These are phyloP conservation scores for Ophiostoma perfectum DNA, from an alignment of 2,329 filamentous ascomycete species.

Conservation along the genomic window DNA sequence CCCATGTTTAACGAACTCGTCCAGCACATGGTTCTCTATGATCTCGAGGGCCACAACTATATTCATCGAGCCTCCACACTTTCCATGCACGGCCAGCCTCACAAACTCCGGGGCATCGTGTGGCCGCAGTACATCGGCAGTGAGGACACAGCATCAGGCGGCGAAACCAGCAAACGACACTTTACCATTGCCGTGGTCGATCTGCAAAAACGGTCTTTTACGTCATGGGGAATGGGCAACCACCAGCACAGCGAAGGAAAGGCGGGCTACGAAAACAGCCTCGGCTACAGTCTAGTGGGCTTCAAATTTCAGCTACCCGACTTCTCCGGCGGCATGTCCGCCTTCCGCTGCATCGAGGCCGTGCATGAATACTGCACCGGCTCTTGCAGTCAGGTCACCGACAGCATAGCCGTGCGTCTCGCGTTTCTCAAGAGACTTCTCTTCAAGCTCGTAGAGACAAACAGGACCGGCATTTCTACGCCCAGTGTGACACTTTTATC, in stretches of 20 bases:
- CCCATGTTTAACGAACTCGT: conserved; percentile 6
- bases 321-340: neutral
- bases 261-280: neutral
- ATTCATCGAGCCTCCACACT: neutral
- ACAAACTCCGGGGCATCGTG: neutral
- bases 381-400: neutral
- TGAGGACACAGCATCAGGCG: neutral
- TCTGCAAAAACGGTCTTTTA: neutral
- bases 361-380: neutral
- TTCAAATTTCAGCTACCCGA: neutral
- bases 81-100: no score
- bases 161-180: neutral
- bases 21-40: neutral
- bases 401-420: neutral
- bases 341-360: conserved; percentile 4
- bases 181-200: conserved; percentile 7
- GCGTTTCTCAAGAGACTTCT: neutral
- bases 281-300: neutral
- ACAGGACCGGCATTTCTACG: neutral
- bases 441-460: neutral
- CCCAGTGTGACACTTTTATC: neutral
- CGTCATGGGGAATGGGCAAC: conserved; percentile 2
- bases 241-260: neutral
- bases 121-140: neutral
- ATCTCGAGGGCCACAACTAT: neutral